Conservation (phyloP, 1,284 basidiomycete genomes). For the Phlebopus sp. region DNA sequence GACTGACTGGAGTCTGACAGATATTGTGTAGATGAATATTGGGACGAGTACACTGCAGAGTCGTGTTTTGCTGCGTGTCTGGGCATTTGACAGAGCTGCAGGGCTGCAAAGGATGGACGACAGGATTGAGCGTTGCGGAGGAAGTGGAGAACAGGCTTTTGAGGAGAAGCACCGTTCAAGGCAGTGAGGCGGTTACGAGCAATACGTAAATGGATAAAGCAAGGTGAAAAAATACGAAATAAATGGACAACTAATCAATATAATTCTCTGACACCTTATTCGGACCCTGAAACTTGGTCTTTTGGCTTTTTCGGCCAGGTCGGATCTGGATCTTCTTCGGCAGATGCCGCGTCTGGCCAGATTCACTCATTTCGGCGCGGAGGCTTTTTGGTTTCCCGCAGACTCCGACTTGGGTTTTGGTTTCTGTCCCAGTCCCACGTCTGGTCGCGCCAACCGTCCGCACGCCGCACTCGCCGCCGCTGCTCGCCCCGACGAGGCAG, state of each 20-base stretch:
- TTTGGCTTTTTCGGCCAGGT: constrained; percentile 29
- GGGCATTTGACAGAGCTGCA: constrained; percentile 28
- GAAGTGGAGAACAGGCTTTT: constrained; percentile 29
- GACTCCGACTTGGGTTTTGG: constrained; percentile 11
- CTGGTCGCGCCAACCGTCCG: too few species aligned
- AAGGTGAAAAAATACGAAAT: constrained; percentile 26
- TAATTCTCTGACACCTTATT: constrained; percentile 25
- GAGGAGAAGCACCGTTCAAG: constrained; percentile 33
- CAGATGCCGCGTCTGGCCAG: constrained; percentile 27
- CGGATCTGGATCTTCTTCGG: constrained; percentile 31
- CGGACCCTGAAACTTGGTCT: constrained; percentile 34
- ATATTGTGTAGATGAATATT: constrained; percentile 21
- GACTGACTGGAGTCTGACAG: constrained; percentile 28
- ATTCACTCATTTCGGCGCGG: constrained; percentile 33
- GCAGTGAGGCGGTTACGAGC: constrained; percentile 30
- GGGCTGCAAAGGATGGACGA: constrained; percentile 25
- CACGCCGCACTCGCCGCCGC: neutral
- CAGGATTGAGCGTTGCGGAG: constrained; percentile 28
- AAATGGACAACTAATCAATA: constrained; percentile 24
- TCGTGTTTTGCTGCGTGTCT: constrained; percentile 31
- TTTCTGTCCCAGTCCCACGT: neutral
- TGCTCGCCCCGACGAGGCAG: neutral
- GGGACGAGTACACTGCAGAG: constrained; percentile 14
- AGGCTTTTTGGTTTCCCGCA: constrained; percentile 22
- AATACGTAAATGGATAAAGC: constrained; percentile 30